Evolutionary conservation across 345 rosid genomes (phyloP).

Genomic region (Kandelia obovata): DNA sequence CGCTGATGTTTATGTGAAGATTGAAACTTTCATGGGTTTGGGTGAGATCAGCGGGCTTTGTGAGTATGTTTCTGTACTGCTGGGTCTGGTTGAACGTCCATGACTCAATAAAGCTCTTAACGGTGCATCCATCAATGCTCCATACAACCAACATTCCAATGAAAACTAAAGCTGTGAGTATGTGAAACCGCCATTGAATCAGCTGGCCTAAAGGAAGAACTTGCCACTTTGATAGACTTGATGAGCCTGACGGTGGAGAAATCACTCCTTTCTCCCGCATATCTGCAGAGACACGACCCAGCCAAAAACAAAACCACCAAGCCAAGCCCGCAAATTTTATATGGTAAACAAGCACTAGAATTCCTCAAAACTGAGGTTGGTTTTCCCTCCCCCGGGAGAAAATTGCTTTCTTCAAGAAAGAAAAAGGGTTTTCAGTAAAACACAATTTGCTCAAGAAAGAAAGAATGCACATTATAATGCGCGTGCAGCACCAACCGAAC

Average conservation of each 20-base stretch:
- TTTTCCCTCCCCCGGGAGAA: too few relatives aligned
- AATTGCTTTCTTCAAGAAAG: too few relatives aligned
- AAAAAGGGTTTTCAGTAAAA: too few relatives aligned
- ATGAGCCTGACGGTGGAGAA: conserved; percentile 18
- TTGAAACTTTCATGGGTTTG: conserved; percentile 11
- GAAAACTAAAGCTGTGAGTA: conserved; percentile 56
- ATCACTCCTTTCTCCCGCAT: conserved; percentile 63
- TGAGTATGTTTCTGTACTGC: not conserved
- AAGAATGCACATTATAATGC: too few relatives aligned
- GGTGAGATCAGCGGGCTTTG: conserved; percentile 12
- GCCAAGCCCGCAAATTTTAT: too few relatives aligned
- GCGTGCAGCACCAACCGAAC: too few relatives aligned
- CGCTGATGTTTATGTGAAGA: conserved; percentile 2
- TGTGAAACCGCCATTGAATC: conserved; percentile 70
- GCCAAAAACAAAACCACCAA: not conserved
- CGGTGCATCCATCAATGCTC: conserved; percentile 66
- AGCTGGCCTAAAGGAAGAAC: conserved; percentile 36
- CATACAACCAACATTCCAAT: conserved; percentile 56
- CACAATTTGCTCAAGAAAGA: too few relatives aligned
- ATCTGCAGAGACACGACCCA: conserved; percentile 20
- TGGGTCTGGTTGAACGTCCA: conserved; percentile 49
- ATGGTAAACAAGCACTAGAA: too few relatives aligned
- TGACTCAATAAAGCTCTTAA: conserved; percentile 46
- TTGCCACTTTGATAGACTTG: conserved; percentile 23
- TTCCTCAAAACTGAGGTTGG: too few relatives aligned